phyloP scores from a whole-genome alignment of 2,329 filamentous ascomycete species.

The Cladosporium sp. region DNA sequence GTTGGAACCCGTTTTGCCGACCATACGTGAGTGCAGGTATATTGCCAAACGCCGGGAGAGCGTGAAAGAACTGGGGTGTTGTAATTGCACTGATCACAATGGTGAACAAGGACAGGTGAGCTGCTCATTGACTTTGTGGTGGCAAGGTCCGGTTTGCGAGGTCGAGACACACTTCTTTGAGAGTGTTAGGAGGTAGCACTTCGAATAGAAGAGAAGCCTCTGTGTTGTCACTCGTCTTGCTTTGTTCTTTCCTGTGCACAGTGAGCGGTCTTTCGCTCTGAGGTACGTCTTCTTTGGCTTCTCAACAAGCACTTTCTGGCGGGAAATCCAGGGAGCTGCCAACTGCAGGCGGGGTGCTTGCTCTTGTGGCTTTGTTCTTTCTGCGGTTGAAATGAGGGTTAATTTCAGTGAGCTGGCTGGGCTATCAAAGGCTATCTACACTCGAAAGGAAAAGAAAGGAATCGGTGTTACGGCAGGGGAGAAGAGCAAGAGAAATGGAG shows the following conservation, averaged over 20 bases:
- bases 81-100: conserved; percentile 27
- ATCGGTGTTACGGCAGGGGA: neutral
- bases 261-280: neutral
- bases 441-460: conserved; percentile 12
- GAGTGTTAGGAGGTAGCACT: neutral
- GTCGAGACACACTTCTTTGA: no score
- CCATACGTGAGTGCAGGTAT: conserved; percentile 43
- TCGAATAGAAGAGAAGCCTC: no score
- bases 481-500: conserved; percentile 7
- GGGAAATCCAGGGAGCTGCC: conserved; percentile 13
- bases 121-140: conserved; percentile 1
- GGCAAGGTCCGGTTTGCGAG: conserved; percentile 2
- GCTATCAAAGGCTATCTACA: conserved; percentile 26
- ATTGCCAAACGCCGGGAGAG: conserved; percentile 40
- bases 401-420: conserved; percentile 15
- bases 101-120: conserved; percentile 28
- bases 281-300: conserved; percentile 21
- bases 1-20: conserved; percentile 17
- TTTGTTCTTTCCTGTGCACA: neutral
- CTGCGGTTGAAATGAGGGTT: conserved; percentile 12
- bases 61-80: conserved; percentile 34
- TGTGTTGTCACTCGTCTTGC: no score
- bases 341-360: conserved; percentile 15
- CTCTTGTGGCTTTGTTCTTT: conserved; percentile 15
- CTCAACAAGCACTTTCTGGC: conserved; percentile 19